A percentile compares a stretch with the other conserved stretches of the same genome.
These are phyloP conservation scores for Aspergillus pseudotamarii DNA, from an alignment of 2,329 filamentous ascomycete genomes.

Conservation along the genomic window DNA sequence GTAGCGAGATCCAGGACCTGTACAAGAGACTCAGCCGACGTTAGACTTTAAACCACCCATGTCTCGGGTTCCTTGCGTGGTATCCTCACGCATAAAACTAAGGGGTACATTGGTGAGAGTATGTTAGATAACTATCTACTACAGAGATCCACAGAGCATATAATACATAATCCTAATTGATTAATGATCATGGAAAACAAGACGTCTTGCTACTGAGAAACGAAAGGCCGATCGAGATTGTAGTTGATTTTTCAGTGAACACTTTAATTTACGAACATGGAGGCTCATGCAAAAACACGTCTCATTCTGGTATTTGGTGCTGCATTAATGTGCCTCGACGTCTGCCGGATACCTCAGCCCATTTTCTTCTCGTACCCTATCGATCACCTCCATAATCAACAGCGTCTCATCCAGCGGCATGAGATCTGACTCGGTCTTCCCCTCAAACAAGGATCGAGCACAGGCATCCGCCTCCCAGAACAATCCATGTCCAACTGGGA, in stretches of 20 bases:
- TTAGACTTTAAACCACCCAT: neutral
- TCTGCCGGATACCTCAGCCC: constrained; percentile 58
- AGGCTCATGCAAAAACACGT: neutral
- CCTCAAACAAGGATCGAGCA: constrained; percentile 68
- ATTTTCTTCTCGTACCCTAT: constrained; percentile 61
- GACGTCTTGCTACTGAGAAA: too few species aligned
- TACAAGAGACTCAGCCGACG: neutral
- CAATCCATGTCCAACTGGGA: constrained; percentile 62
- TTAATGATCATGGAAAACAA: too few species aligned
- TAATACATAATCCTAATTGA: too few species aligned
- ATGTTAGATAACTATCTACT: fast-evolving
- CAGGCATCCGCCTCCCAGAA: constrained; percentile 78
- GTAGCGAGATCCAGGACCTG: neutral
- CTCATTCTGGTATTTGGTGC: neutral
- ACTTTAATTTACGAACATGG: neutral
- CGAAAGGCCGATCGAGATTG: too few species aligned
- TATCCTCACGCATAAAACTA: too few species aligned
- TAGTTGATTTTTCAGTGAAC: neutral
- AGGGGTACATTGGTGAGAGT: fast-evolving
- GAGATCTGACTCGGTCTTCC: constrained; percentile 67
- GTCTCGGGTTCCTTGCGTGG: too few species aligned
- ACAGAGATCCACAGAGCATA: too few species aligned
- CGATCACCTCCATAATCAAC: constrained; percentile 73
- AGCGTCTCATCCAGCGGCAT: constrained; percentile 72
- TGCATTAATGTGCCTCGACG: neutral